These are phyloP conservation scores for Dendrothele bispora DNA, from an alignment of 768 basidiomycete genomes.

Conservation along the genomic window DNA sequence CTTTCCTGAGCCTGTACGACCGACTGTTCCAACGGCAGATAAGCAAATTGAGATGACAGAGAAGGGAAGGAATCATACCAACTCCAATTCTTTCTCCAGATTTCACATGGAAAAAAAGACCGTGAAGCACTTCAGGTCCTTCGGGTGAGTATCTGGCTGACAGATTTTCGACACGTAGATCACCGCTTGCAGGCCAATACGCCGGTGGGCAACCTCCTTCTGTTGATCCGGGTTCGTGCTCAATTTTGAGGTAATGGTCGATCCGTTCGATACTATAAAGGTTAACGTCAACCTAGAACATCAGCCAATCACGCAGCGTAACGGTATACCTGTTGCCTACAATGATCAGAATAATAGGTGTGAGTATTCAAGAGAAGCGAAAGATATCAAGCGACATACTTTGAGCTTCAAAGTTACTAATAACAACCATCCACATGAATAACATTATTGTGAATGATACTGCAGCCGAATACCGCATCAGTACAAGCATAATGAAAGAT, in stretches of 20 bases:
- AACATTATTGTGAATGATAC: constrained; percentile 18
- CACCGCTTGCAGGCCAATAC: constrained; percentile 51
- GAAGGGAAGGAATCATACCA: constrained; percentile 12
- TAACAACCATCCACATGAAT: constrained; percentile 16
- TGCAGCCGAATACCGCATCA: background rate
- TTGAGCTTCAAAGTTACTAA: constrained; percentile 24
- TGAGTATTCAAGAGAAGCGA: background rate
- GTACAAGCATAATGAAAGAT: background rate
- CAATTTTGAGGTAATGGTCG: constrained; percentile 46
- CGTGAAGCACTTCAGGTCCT: constrained; percentile 44
- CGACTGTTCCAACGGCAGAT: constrained; percentile 33
- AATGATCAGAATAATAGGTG: background rate
- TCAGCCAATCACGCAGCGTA: background rate
- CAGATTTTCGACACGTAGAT: constrained; percentile 41
- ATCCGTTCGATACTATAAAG: constrained; percentile 35
- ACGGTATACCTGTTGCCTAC: constrained; percentile 9
- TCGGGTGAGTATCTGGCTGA: constrained; percentile 39
- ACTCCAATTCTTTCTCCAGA: constrained; percentile 49
- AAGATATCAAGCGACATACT: background rate
- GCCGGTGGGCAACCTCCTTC: constrained; percentile 43
- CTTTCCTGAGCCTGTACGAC: constrained; percentile 60
- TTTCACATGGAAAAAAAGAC: constrained; percentile 41
- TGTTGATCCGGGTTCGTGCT: constrained; percentile 40
- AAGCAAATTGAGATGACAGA: background rate
- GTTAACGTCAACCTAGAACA: background rate